These are phyloP conservation scores for Smittium mucronatum DNA, from an alignment of 371 early-diverging fungal genomes.

Conservation along the genomic window DNA sequence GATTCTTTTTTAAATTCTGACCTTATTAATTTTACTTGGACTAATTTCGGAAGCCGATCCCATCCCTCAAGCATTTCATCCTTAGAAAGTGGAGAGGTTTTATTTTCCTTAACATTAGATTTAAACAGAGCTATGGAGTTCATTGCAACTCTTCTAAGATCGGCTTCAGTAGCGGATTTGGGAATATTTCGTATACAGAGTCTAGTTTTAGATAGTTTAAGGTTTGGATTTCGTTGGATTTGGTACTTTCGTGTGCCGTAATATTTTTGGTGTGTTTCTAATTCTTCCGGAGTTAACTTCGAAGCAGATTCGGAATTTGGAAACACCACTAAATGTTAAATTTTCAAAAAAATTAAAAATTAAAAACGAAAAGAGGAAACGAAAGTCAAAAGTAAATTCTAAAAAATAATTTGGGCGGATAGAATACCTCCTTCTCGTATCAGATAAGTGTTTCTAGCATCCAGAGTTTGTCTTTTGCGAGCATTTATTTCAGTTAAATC, in stretches of 20 bases:
- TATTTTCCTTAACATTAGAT: slow-evolving; percentile 54
- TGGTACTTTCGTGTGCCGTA: slow-evolving; percentile 64
- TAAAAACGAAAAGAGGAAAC: background rate
- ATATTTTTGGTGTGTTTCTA: slow-evolving; percentile 60
- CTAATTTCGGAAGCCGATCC: slow-evolving; percentile 49
- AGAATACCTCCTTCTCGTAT: slow-evolving; percentile 45
- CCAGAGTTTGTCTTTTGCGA: slow-evolving; percentile 48
- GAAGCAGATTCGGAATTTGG: slow-evolving; percentile 69
- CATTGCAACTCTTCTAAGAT: slow-evolving; percentile 48
- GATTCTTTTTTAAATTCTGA: slow-evolving; percentile 59
- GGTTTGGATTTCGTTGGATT: slow-evolving; percentile 66
- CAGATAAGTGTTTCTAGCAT: slow-evolving; percentile 67
- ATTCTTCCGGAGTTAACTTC: slow-evolving; percentile 50
- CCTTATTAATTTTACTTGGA: slow-evolving; percentile 74
- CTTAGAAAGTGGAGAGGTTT: slow-evolving; percentile 49
- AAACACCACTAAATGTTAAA: slow-evolving; percentile 47
- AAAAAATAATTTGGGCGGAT: too few species aligned
- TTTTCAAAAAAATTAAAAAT: background rate
- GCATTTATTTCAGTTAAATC: slow-evolving; percentile 48
- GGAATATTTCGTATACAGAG: slow-evolving; percentile 76
- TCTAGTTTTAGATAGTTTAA: slow-evolving; percentile 77
- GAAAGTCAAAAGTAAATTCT: too few species aligned
- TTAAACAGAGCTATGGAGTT: slow-evolving; percentile 61
- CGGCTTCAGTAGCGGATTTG: slow-evolving; percentile 51
- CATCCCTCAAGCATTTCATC: slow-evolving; percentile 57